These are phyloP conservation scores for Acorus calamus DNA, from an alignment of 106 monocot species.

Conservation along the genomic window DNA sequence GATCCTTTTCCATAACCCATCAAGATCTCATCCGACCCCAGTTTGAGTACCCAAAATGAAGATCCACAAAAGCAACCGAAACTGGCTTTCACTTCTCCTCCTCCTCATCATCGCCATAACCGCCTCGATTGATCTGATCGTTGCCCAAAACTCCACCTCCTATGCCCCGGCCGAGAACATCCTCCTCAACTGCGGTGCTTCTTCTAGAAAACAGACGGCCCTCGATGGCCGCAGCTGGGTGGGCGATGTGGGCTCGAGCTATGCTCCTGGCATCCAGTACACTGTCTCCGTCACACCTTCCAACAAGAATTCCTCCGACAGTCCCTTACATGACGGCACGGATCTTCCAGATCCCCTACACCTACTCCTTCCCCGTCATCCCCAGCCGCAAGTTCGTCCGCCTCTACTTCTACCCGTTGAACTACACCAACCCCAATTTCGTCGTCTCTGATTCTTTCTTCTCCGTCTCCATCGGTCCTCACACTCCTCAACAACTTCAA, in stretches of 20 bases:
- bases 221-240: conserved; percentile 2
- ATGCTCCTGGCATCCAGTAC: conserved; percentile 3
- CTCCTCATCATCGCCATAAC: too few relatives aligned
- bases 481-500: conserved; percentile 5
- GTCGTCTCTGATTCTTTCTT: not conserved
- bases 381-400: conserved; percentile 9
- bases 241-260: conserved; percentile 13
- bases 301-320: not conserved
- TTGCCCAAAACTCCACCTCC: too few relatives aligned
- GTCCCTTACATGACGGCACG: conserved; percentile 4
- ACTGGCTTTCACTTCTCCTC: too few relatives aligned
- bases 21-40: too few relatives aligned
- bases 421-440: conserved; percentile 3
- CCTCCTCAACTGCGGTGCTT: too few relatives aligned
- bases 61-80: too few relatives aligned
- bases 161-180: too few relatives aligned
- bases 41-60: too few relatives aligned
- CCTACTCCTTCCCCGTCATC: conserved; percentile 4
- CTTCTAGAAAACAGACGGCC: too few relatives aligned
- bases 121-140: too few relatives aligned
- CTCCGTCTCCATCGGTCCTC: not conserved
- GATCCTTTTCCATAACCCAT: too few relatives aligned
- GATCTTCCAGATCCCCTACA: conserved; percentile 7
- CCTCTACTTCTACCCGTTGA: conserved; percentile 6
- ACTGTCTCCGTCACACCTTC: not conserved